Conservation (phyloP, 2,329 filamentous ascomycete genomes). For the Colletotrichum truncatum region DNA sequence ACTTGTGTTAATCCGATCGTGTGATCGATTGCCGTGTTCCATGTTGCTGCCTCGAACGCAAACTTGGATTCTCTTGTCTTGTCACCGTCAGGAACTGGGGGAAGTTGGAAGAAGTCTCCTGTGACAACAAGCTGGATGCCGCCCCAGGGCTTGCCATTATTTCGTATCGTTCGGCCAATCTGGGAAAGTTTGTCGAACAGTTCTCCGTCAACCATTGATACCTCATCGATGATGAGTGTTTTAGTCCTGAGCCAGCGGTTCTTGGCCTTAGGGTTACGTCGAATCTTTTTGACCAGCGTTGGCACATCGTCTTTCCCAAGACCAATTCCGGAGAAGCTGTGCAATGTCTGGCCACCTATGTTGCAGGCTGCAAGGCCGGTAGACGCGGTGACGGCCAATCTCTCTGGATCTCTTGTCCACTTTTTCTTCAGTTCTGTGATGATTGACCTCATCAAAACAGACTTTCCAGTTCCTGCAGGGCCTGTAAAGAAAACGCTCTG, state of each 20-base stretch:
- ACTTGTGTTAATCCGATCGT: slow-evolving; percentile 96
- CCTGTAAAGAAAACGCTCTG: slow-evolving; percentile 98
- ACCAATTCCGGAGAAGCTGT: slow-evolving; percentile 96
- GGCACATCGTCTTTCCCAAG: slow-evolving; percentile 88
- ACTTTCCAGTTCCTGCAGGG: slow-evolving; percentile 96
- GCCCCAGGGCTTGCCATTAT: slow-evolving; percentile 92
- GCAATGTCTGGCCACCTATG: slow-evolving; percentile 92
- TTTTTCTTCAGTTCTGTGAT: slow-evolving; percentile 84
- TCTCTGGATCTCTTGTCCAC: slow-evolving; percentile 78
- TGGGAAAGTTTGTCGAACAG: slow-evolving; percentile 95
- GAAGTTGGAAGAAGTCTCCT: slow-evolving; percentile 97
- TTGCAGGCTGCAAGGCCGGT: slow-evolving; percentile 97
- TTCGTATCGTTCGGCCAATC: slow-evolving; percentile 85
- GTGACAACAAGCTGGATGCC: slow-evolving; percentile 97
- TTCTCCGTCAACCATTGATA: slow-evolving; percentile 98
- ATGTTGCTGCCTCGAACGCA: slow-evolving; percentile 90
- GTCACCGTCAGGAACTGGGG: slow-evolving; percentile 85
- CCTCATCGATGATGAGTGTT: slow-evolving; percentile 89
- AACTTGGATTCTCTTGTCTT: slow-evolving; percentile 78
- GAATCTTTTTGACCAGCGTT: slow-evolving; percentile 88
- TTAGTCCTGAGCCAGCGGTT: slow-evolving; percentile 90
- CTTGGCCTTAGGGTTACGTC: slow-evolving; percentile 86
- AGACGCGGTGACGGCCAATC: slow-evolving; percentile 92
- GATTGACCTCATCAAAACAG: slow-evolving; percentile 91
- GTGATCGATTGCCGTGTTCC: slow-evolving; percentile 92